These are phyloP conservation scores for Saccharomycopsis synnaedendra DNA, from an alignment of 805 yeast genomes.

Conservation along the genomic window DNA sequence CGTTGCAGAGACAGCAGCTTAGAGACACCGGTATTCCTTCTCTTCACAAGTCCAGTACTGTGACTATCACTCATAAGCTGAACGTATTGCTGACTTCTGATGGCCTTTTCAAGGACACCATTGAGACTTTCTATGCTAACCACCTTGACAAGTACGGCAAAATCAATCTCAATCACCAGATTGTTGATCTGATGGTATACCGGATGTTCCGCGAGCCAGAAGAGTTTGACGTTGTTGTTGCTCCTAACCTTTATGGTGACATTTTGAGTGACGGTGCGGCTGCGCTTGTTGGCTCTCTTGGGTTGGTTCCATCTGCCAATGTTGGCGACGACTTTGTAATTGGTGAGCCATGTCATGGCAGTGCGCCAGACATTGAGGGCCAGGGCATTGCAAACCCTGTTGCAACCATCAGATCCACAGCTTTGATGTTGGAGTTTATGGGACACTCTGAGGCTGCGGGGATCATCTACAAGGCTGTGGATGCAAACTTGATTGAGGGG, in stretches of 20 bases:
- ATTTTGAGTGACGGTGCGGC: slow-evolving; percentile 97
- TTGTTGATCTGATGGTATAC: slow-evolving; percentile 98
- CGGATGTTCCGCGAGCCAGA: slow-evolving; percentile 98
- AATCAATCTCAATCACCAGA: slow-evolving; percentile 80
- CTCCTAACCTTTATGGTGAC: slow-evolving; percentile 97
- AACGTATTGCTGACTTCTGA: slow-evolving; percentile 88
- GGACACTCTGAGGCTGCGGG: slow-evolving; percentile 87
- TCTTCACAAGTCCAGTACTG: slow-evolving; percentile 35
- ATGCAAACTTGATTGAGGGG: slow-evolving; percentile 79
- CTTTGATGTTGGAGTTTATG: slow-evolving; percentile 93
- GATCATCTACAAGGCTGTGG: slow-evolving; percentile 86
- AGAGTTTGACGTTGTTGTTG: slow-evolving; percentile 94
- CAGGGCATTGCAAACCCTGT: slow-evolving; percentile 90
- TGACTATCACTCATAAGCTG: slow-evolving; percentile 94
- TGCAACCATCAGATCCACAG: slow-evolving; percentile 96
- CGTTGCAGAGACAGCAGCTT: slow-evolving; percentile 76
- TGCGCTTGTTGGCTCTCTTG: slow-evolving; percentile 92
- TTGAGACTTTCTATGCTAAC: slow-evolving; percentile 43
- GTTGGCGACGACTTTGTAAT: slow-evolving; percentile 94
- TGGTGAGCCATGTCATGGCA: slow-evolving; percentile 99
- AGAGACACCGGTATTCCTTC: slow-evolving; percentile 53
- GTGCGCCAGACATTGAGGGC: slow-evolving; percentile 98
- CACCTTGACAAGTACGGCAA: slow-evolving; percentile 30
- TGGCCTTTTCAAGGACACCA: slow-evolving; percentile 91
- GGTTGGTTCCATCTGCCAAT: slow-evolving; percentile 96